phyloP scores from a whole-genome alignment of 2,329 filamentous ascomycete species.

The Fusarium phyllophilum region DNA sequence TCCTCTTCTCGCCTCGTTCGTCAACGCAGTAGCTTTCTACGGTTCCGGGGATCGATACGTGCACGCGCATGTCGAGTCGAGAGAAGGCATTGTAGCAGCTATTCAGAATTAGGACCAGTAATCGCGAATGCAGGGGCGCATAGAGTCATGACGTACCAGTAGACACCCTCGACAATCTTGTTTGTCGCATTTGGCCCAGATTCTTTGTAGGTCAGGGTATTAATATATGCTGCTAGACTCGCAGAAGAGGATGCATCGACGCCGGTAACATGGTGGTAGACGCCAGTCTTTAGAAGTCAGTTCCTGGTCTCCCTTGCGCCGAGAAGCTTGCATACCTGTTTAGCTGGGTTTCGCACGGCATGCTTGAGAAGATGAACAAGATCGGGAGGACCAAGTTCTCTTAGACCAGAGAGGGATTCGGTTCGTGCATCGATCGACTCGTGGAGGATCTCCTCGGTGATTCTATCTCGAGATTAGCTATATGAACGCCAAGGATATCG shows the following conservation, averaged over 20 bases:
- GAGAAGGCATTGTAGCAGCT: slow-evolving; percentile 99
- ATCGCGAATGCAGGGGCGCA: slow-evolving; percentile 45
- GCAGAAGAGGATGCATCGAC: slow-evolving; percentile 97
- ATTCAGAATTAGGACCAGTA: slow-evolving; percentile 5
- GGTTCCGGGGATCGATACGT: slow-evolving; percentile 95
- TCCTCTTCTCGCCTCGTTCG: slow-evolving; percentile 93
- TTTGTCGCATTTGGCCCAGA: slow-evolving; percentile 75
- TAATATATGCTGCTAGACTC: slow-evolving; percentile 97
- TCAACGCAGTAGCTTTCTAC: slow-evolving; percentile 98
- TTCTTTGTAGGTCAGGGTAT: slow-evolving; percentile 92
- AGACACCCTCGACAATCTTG: slow-evolving; percentile 93
- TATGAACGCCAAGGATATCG: slow-evolving; percentile 2
- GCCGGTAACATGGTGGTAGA: slow-evolving; percentile 98
- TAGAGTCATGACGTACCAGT: slow-evolving; percentile 72
- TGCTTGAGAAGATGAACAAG: slow-evolving; percentile 93
- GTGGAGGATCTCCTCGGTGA: slow-evolving; percentile 92
- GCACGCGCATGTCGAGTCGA: slow-evolving; percentile 96
- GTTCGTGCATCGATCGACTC: slow-evolving; percentile 93
- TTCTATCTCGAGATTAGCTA: slow-evolving; percentile 62
- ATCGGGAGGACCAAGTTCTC: slow-evolving; percentile 95
- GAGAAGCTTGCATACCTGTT: slow-evolving; percentile 57
- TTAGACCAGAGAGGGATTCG: slow-evolving; percentile 83
- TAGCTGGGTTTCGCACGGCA: slow-evolving; percentile 65
- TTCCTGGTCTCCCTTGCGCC: slow-evolving; percentile 24
- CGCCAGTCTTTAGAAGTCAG: slow-evolving; percentile 71